phyloP scores from a whole-genome alignment of 2,329 filamentous ascomycete species.

The Ciborinia camelliae region DNA sequence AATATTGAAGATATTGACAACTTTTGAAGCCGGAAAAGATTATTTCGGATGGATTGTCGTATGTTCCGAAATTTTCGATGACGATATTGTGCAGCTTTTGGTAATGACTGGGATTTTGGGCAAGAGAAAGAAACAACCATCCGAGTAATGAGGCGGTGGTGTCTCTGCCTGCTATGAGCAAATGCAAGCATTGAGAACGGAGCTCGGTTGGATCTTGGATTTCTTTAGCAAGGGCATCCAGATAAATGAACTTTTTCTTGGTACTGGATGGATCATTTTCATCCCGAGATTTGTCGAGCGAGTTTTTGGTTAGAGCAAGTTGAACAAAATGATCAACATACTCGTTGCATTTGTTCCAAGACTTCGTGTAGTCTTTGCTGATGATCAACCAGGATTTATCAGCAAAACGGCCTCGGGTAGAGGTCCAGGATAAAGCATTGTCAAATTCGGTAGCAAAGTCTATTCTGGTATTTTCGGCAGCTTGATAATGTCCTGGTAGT shows the following conservation, averaged over 20 bases:
- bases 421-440: not conserved
- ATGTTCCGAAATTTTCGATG: conserved; percentile 31
- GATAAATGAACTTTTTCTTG: conserved; percentile 40
- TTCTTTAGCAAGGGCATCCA: conserved; percentile 47
- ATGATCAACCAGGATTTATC: conserved; percentile 26
- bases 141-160: conserved; percentile 42
- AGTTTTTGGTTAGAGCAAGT: not conserved
- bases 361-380: conserved; percentile 37
- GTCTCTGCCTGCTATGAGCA: conserved; percentile 42
- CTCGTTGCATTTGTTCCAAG: conserved; percentile 35
- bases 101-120: conserved; percentile 33
- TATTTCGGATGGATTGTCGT: conserved; percentile 44
- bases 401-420: not conserved
- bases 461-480: not conserved
- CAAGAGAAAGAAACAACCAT: conserved; percentile 34
- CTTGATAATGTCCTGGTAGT: not conserved
- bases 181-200: conserved; percentile 42
- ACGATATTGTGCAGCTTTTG: conserved; percentile 29
- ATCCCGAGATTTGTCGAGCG: conserved; percentile 32
- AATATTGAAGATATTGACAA: conserved; percentile 52
- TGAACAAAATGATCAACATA: conserved; percentile 48
- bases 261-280: conserved; percentile 41
- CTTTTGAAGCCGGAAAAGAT: conserved; percentile 50
- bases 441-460: conserved; percentile 3
- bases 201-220: conserved; percentile 45